A percentile compares a stretch with the other conserved stretches of the same genome.
These are phyloP conservation scores for Stachybotrys chartarum DNA, from an alignment of 2,329 filamentous ascomycete species.

Conservation along the genomic window DNA sequence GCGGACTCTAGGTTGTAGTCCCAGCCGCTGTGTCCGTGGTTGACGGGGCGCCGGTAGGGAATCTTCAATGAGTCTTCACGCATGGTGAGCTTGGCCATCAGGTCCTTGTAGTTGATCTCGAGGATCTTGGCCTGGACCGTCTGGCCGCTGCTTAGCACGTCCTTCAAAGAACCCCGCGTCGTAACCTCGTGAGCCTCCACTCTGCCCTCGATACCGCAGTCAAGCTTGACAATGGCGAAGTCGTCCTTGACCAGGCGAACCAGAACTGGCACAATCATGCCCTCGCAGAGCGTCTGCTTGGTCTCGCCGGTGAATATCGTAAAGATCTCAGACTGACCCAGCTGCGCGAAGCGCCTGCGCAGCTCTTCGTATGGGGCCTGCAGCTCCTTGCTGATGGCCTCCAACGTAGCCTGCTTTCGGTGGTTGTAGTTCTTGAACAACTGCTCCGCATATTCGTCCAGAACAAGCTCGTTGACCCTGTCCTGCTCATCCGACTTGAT, in stretches of 20 bases:
- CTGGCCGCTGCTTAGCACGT: conserved; percentile 71
- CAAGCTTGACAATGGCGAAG: conserved; percentile 87
- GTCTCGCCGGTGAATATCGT: conserved; percentile 97
- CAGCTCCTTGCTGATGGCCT: conserved; percentile 91
- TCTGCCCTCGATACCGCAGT: conserved; percentile 88
- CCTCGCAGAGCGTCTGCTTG: conserved; percentile 69
- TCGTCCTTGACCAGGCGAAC: conserved; percentile 85
- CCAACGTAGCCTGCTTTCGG: conserved; percentile 88
- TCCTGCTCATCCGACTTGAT: conserved; percentile 91
- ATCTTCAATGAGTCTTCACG: conserved; percentile 73
- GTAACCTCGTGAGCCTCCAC: conserved; percentile 79
- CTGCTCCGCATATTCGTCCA: conserved; percentile 96
- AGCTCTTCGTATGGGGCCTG: conserved; percentile 93
- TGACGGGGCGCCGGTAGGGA: conserved; percentile 61
- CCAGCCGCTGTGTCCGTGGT: conserved; percentile 77
- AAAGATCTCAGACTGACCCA: conserved; percentile 75
- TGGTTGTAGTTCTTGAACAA: conserved; percentile 89
- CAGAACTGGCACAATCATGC: conserved; percentile 88
- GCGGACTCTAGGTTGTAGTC: conserved; percentile 73
- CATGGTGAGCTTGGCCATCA: conserved; percentile 76
- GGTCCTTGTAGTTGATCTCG: conserved; percentile 79
- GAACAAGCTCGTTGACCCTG: conserved; percentile 88
- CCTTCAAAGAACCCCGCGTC: conserved; percentile 61
- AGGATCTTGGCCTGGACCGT: conserved; percentile 83
- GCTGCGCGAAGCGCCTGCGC: conserved; percentile 65